A percentile compares a stretch with the other conserved stretches of the same genome.
Evolutionary conservation across 441 rosid genomes (phyloP).

Genomic region (Capsella rubella): DNA sequence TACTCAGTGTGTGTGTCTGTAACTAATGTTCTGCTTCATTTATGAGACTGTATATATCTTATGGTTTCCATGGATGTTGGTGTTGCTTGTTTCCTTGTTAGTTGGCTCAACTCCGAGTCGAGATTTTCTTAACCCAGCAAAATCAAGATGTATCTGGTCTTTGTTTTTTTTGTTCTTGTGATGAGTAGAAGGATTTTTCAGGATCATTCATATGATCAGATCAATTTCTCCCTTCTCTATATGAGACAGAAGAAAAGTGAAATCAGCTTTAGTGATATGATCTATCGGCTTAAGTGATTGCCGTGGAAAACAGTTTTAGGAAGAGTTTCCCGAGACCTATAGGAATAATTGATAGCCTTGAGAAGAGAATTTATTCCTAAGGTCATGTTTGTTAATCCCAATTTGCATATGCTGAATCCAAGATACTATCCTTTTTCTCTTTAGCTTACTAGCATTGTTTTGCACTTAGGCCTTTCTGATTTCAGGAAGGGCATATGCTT

Average conservation of each 20-base stretch:
- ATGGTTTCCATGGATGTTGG: constrained; percentile 6
- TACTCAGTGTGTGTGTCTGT: constrained; percentile 21
- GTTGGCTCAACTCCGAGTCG: not conserved
- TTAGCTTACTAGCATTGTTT: constrained; percentile 9
- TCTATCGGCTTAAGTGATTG: constrained; percentile 10
- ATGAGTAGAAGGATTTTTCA: not conserved
- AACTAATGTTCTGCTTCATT: not conserved
- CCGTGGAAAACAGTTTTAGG: not conserved
- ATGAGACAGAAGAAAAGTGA: not conserved
- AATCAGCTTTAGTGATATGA: constrained; percentile 16
- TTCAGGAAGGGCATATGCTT: constrained; percentile 19
- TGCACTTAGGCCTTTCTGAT: constrained; percentile 16
- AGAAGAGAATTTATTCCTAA: not conserved
- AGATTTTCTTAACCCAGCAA: not conserved
- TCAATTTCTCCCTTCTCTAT: not conserved
- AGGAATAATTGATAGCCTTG: too few relatives aligned
- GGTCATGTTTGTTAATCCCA: constrained; percentile 8
- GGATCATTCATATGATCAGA: not conserved
- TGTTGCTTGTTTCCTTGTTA: constrained; percentile 15
- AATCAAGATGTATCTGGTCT: not conserved
- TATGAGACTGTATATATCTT: constrained; percentile 1
- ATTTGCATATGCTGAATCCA: not conserved
- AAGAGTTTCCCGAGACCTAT: not conserved
- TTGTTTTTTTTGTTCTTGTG: not conserved
- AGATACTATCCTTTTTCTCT: not conserved